Percentiles rank a stretch among this genome's conserved stretches.
Conservation (phyloP, 768 basidiomycete species). For the Pleurotus eryngii region DNA sequence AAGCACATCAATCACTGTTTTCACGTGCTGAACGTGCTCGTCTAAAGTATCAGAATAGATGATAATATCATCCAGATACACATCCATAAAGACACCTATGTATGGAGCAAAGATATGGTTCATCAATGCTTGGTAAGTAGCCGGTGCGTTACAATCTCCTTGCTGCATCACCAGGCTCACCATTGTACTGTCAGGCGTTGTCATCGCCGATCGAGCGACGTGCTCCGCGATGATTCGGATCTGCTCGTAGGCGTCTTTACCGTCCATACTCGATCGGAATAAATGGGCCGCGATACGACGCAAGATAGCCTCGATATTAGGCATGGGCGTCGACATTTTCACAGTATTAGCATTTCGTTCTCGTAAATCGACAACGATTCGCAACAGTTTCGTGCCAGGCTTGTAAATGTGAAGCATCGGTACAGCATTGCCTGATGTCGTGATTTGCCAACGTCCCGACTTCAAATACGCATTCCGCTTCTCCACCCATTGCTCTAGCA, state of each 20-base stretch:
- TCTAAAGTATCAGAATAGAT: constrained; percentile 22
- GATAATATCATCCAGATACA: constrained; percentile 14
- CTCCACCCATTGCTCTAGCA: constrained; percentile 24
- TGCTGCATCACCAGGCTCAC: constrained; percentile 32
- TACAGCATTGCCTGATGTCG: constrained; percentile 26
- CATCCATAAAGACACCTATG: constrained; percentile 8
- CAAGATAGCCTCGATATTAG: no score
- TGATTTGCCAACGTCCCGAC: constrained; percentile 26
- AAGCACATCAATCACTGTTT: constrained; percentile 27
- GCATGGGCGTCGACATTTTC: no score
- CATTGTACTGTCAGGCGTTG: constrained; percentile 31
- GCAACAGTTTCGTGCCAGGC: no score
- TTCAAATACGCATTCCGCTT: constrained; percentile 26
- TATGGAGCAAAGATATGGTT: constrained; percentile 5
- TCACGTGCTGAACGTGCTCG: constrained; percentile 31
- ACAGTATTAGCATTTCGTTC: no score
- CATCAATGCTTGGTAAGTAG: no score
- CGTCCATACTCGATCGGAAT: constrained; percentile 16
- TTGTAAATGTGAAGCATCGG: constrained; percentile 24
- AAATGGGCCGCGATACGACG: no score
- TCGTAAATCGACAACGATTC: no score
- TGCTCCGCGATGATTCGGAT: constrained; percentile 26
- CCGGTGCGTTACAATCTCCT: neutral
- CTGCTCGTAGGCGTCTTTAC: constrained; percentile 41
- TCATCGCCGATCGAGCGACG: constrained; percentile 22